Evolutionary conservation across 2,329 filamentous ascomycete genomes (phyloP).

Genomic region (Didymella sp.): DNA sequence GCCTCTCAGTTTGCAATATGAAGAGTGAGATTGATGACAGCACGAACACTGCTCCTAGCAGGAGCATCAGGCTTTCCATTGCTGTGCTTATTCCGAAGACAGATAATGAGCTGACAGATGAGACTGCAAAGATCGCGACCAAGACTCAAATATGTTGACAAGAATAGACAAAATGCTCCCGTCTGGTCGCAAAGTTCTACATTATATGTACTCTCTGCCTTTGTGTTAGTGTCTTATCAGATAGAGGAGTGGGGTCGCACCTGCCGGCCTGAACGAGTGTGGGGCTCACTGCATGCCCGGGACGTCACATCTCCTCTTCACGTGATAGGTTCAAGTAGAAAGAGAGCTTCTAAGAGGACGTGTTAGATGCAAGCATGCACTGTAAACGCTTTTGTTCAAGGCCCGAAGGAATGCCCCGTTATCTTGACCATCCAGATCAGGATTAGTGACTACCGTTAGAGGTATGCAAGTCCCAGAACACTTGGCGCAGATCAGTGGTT

Average conservation of each 20-base stretch:
- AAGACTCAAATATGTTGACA: neutral
- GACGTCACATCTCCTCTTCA: neutral
- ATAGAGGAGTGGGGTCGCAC: neutral
- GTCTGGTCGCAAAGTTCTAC: neutral
- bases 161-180: neutral
- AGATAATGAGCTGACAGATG: neutral
- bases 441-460: constrained; percentile 38
- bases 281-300: neutral
- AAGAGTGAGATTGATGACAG: constrained; percentile 38
- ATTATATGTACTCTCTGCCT: neutral
- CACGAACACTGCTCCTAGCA: constrained; percentile 44
- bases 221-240: neutral
- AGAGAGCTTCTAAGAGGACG: no score
- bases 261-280: neutral
- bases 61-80: constrained; percentile 34
- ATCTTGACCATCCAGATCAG: constrained; percentile 26
- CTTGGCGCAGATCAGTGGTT: constrained; percentile 24
- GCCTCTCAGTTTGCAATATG: constrained; percentile 44
- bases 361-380: constrained; percentile 5
- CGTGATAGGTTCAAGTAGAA: no score
- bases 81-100: neutral
- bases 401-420: constrained; percentile 30
- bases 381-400: constrained; percentile 21
- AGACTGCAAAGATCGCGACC: neutral
- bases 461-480: constrained; percentile 42